Conservation (phyloP, 73 alveolate species). For the Symbiodinium pilosum region DNA sequence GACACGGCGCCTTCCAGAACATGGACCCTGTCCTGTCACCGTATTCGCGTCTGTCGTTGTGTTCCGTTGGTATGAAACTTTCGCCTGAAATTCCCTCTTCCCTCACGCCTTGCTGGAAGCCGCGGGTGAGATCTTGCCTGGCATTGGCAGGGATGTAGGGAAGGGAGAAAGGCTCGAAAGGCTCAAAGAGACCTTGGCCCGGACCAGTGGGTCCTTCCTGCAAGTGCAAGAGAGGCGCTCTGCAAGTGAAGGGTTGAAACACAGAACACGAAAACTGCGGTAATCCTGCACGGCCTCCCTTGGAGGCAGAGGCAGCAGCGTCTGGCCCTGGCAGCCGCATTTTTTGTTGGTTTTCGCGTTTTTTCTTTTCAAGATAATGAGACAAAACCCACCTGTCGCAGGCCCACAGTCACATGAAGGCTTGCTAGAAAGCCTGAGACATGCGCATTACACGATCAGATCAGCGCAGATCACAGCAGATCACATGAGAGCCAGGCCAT, state of each 20-base stretch:
- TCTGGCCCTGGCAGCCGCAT: constrained; percentile 35
- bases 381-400: neutral
- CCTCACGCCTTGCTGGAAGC: constrained; percentile 12
- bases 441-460: neutral
- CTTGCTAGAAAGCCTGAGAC: constrained; percentile 62
- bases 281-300: constrained; percentile 74
- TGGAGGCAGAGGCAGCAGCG: constrained; percentile 83
- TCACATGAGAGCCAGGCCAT: constrained; percentile 17
- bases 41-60: neutral
- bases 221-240: neutral
- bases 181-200: no score
- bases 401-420: constrained; percentile 93
- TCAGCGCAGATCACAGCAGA: neutral
- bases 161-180: no score
- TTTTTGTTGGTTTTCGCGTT: no score
- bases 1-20: constrained; percentile 99
- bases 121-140: neutral
- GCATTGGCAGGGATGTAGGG: neutral
- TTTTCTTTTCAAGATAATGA: no score
- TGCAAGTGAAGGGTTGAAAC: neutral
- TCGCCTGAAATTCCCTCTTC: no score
- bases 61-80: neutral
- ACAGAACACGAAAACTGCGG: neutral
- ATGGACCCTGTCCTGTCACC: constrained; percentile 99
- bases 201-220: neutral